Percentiles rank a stretch among this genome's conserved stretches.
phyloP scores from a whole-genome alignment of 768 basidiomycete species.

The Lyophyllum semitale region DNA sequence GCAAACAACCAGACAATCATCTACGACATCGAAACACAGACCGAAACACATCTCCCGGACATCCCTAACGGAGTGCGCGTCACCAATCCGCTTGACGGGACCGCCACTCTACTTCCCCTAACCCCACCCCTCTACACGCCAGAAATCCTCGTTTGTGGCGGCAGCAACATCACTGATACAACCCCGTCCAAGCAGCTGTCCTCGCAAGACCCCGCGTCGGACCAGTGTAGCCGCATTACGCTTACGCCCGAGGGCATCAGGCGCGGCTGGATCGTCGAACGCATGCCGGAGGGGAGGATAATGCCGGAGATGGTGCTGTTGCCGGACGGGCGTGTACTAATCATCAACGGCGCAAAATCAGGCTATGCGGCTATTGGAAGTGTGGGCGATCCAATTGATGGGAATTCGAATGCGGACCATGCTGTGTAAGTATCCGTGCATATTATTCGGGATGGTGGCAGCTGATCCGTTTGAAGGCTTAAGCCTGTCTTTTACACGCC shows the following conservation, averaged over 20 bases:
- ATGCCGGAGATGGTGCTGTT: conserved; percentile 38
- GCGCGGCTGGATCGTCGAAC: conserved; percentile 46
- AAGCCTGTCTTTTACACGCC: conserved; percentile 53
- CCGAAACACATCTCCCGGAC: conserved; percentile 39
- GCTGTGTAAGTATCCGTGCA: conserved; percentile 20
- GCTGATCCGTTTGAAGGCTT: conserved; percentile 31
- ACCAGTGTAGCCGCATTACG: conserved; percentile 43
- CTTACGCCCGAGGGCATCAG: conserved; percentile 41
- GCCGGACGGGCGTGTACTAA: conserved; percentile 39
- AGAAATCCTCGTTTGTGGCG: conserved; percentile 48
- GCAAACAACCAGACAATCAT: conserved; percentile 43
- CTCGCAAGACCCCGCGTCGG: conserved; percentile 38
- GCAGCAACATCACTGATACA: conserved; percentile 33
- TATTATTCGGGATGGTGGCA: not conserved
- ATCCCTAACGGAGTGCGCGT: conserved; percentile 45
- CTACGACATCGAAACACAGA: conserved; percentile 38
- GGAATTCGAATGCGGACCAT: conserved; percentile 25
- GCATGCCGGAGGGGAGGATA: conserved; percentile 38
- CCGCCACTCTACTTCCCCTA: conserved; percentile 35
- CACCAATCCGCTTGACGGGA: conserved; percentile 39
- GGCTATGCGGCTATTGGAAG: conserved; percentile 42
- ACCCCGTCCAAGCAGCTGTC: conserved; percentile 28
- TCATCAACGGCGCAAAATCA: conserved; percentile 42
- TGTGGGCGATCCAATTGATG: conserved; percentile 23
- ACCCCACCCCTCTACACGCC: conserved; percentile 41